These are phyloP conservation scores for Tolypocladium tropicale DNA, from an alignment of 2,329 filamentous ascomycete genomes.

Conservation along the genomic window DNA sequence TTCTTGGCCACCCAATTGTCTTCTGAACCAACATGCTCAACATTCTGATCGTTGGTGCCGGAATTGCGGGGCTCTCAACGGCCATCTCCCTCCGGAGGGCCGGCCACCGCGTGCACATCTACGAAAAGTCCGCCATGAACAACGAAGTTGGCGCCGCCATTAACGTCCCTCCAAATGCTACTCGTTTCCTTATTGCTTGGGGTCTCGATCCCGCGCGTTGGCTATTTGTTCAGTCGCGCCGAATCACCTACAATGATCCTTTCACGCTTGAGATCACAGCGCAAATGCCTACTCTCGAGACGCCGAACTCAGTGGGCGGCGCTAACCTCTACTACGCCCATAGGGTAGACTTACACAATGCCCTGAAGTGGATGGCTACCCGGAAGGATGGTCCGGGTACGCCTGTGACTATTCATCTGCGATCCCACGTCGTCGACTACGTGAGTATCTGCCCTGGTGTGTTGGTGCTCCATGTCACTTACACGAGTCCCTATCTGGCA, in stretches of 20 bases:
- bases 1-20: too few species aligned
- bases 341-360: constrained; percentile 28
- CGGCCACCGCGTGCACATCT: constrained; percentile 22
- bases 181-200: constrained; percentile 23
- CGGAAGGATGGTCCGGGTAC: constrained; percentile 12
- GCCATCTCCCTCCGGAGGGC: constrained; percentile 22
- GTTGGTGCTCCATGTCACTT: not conserved
- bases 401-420: constrained; percentile 14
- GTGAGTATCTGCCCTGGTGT: constrained; percentile 9
- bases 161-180: constrained; percentile 26
- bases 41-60: constrained; percentile 23
- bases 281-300: constrained; percentile 4
- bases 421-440: constrained; percentile 13
- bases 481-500: constrained; percentile 3
- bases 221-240: constrained; percentile 14
- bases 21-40: constrained; percentile 11
- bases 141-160: constrained; percentile 29
- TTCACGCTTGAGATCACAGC: constrained; percentile 13
- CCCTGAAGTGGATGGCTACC: constrained; percentile 22
- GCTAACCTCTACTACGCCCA: constrained; percentile 24
- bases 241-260: constrained; percentile 12
- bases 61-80: constrained; percentile 24
- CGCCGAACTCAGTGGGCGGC: constrained; percentile 14
- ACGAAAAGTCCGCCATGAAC: constrained; percentile 25
- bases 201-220: constrained; percentile 20